Percentiles rank a stretch among this genome's conserved stretches.
These are phyloP conservation scores for Papiliotrema fonsecae DNA, from an alignment of 1,284 basidiomycete genomes.

Conservation along the genomic window DNA sequence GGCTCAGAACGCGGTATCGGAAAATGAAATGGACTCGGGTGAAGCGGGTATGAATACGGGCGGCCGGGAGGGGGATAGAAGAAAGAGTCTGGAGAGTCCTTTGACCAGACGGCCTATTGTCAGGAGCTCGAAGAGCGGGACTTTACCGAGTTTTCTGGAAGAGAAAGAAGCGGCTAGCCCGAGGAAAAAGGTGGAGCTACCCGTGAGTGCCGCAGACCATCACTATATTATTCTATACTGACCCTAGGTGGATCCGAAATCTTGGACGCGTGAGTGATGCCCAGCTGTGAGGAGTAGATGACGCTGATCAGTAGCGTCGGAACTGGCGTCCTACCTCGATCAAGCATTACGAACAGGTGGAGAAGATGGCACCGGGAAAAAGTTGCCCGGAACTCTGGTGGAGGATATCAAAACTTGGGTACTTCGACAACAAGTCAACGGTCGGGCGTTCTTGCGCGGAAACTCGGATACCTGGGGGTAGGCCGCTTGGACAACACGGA, in stretches of 20 bases:
- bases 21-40: not conserved
- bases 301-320: slow-evolving; percentile 18
- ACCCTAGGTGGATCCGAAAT: slow-evolving; percentile 26
- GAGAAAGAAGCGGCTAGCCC: slow-evolving; percentile 2
- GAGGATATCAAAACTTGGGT: slow-evolving; percentile 44
- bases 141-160: slow-evolving; percentile 17
- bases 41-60: no score
- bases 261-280: slow-evolving; percentile 30
- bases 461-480: slow-evolving; percentile 30
- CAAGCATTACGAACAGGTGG: slow-evolving; percentile 38
- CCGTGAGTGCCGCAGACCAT: slow-evolving; percentile 1
- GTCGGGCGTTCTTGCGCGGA: slow-evolving; percentile 29
- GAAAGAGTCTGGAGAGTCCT: slow-evolving; percentile 24
- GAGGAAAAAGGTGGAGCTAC: slow-evolving; percentile 3
- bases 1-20: slow-evolving; percentile 2
- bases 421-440: slow-evolving; percentile 32
- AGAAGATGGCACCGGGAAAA: slow-evolving; percentile 28
- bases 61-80: slow-evolving; percentile 20
- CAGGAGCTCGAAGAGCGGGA: slow-evolving; percentile 20
- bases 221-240: not conserved
- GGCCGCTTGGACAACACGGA: slow-evolving; percentile 6
- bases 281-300: not conserved
- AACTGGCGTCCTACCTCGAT: slow-evolving; percentile 34
- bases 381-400: slow-evolving; percentile 32
- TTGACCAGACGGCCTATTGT: slow-evolving; percentile 4